Evolutionary conservation across 305 asterid species (phyloP).

Genomic region (Salvia sclarea): DNA sequence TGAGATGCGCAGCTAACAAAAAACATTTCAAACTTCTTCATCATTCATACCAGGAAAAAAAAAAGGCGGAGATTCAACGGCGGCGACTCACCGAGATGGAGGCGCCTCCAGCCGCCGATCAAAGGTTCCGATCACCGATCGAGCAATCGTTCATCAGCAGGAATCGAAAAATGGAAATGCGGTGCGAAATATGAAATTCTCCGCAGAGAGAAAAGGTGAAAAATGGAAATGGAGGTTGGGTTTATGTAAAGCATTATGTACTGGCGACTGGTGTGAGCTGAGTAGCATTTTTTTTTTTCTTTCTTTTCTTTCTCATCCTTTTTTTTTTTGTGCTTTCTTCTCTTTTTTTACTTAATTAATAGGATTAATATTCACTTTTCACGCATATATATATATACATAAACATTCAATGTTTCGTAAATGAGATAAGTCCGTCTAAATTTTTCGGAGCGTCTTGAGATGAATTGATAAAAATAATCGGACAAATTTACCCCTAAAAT

Average conservation of each 20-base stretch:
- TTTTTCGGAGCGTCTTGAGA: too few relatives aligned
- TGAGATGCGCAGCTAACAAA: conserved; percentile 5
- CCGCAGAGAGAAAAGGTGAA: not conserved
- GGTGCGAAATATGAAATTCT: conserved; percentile 2
- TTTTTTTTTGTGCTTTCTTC: not conserved
- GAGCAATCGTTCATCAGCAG: conserved; percentile 7
- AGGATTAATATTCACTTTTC: not conserved
- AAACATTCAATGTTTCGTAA: not conserved
- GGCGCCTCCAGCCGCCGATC: conserved; percentile 25
- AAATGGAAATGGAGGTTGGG: not conserved
- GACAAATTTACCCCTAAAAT: too few relatives aligned
- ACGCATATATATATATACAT: too few relatives aligned
- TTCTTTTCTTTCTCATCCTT: too few relatives aligned
- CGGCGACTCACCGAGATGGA: conserved; percentile 30
- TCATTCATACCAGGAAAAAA: not conserved
- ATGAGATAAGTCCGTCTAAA: too few relatives aligned
- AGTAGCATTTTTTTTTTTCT: not conserved
- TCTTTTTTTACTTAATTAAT: not conserved
- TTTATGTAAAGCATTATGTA: not conserved
- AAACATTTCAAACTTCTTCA: not conserved
- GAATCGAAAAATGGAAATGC: conserved; percentile 3
- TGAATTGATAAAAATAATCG: too few relatives aligned
- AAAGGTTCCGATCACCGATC: conserved; percentile 34
- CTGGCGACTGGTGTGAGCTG: not conserved
- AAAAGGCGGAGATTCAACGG: conserved; percentile 9